Base-by-base conservation (phyloP, 2,329 filamentous ascomycete genomes). In the Penicillium sp. region DNA sequence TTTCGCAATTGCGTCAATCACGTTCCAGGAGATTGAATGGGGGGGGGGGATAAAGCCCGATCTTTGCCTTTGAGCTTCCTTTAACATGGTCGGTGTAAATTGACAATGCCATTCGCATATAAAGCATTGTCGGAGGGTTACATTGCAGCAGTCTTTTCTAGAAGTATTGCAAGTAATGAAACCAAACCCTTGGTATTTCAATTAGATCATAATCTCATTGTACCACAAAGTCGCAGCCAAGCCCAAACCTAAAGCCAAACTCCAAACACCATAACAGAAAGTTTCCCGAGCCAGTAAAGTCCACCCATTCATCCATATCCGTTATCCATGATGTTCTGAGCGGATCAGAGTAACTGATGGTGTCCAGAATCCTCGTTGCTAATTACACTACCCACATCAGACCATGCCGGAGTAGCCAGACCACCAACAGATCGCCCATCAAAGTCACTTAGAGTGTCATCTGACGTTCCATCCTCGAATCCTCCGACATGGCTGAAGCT, bases 381-480 rank as follows among this genome's bases (percentile, higher is more conserved):
- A 27, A 77, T 63, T 49, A 77, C 76, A 58, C 77, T 79, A 15
- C 76, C 76, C 43, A 79, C 67, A 54, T 79, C 77, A 37, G 77
- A 78, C 77, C 77, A 79, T 46, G 70, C 69, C 17, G 76, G 75
- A 23, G 76, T 79, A 56, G 66, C 63, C 41, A 68, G 58, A 10
- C 72, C 71, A n/a, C 66, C 70, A 33, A 66, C 60, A 4, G 69
- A 68, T 12, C 62, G 67, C 42, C n/a, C 61, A 25, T 66, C 76
- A 51, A 76, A 53, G 21, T 77, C 75, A 60, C 75, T 78, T 54
- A 77, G 50, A 3, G 71, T 75, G 33, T 71, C 75, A 54, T 77
- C 75, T 1, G 76, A 76, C 8, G 67, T 68, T 17, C 42, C 58
- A 48, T 75, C 73, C 17, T 66, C 60, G 6, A 73, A 64, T 56